Conservation (phyloP, 768 basidiomycete species). For the Kwoniella mangroviensis region DNA sequence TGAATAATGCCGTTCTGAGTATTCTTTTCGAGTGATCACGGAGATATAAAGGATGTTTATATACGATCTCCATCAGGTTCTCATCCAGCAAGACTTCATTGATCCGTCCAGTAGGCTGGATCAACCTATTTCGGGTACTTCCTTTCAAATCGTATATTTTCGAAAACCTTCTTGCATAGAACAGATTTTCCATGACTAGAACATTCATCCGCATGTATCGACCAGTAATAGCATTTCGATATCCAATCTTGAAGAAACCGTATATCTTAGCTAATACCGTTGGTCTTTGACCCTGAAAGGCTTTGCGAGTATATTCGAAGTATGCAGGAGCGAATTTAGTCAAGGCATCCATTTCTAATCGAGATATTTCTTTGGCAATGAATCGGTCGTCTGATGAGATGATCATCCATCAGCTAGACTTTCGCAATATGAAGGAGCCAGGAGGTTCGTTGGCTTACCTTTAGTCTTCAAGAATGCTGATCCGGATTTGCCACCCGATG, state of each 20-base stretch:
- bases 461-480: constrained; percentile 94
- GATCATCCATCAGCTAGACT: neutral
- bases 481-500: constrained; percentile 93
- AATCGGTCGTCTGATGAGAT: constrained; percentile 82
- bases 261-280: constrained; percentile 95
- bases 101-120: constrained; percentile 82
- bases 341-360: constrained; percentile 88
- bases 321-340: constrained; percentile 96
- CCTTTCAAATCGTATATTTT: constrained; percentile 98
- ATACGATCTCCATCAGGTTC: constrained; percentile 88
- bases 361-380: constrained; percentile 94
- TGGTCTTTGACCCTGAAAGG: constrained; percentile 86
- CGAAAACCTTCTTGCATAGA: constrained; percentile 87
- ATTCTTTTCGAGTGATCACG: constrained; percentile 97
- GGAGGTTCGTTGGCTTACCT: constrained; percentile 62
- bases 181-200: constrained; percentile 89
- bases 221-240: constrained; percentile 78
- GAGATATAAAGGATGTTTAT: constrained; percentile 86
- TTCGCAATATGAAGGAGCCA: too few relatives aligned
- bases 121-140: constrained; percentile 89
- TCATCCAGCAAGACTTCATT: constrained; percentile 96
- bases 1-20: constrained; percentile 83
- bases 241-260: constrained; percentile 92
- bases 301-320: constrained; percentile 97
- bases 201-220: constrained; percentile 92